These are phyloP conservation scores for Hippophae tibetana DNA, from an alignment of 306 rosid genomes.

Conservation along the genomic window DNA sequence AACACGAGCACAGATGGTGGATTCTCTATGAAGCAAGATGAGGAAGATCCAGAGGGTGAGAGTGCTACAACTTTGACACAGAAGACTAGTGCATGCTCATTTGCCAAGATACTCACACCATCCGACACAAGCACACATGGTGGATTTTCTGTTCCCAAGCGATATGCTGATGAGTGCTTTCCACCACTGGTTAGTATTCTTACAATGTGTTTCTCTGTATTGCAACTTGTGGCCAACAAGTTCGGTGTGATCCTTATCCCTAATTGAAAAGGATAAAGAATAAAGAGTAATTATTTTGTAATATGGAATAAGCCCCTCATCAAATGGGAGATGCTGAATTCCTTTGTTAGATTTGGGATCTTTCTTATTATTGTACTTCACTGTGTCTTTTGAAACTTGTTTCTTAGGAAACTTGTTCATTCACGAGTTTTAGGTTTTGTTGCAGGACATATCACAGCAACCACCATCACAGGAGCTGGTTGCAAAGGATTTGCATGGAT, in stretches of 20 bases:
- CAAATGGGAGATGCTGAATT: neutral
- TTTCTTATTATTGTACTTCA: neutral
- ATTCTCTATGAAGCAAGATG: conserved; percentile 32
- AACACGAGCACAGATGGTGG: conserved; percentile 34
- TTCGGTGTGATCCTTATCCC: no score
- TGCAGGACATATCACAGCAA: conserved; percentile 49
- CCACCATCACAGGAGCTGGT: conserved; percentile 49
- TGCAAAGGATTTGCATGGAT: conserved; percentile 59
- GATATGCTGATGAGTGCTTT: conserved; percentile 46
- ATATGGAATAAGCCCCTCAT: no score
- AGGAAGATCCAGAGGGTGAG: conserved; percentile 12
- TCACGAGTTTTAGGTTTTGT: conserved; percentile 16
- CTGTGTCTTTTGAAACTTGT: neutral
- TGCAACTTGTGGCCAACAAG: neutral
- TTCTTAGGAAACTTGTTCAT: conserved; percentile 2
- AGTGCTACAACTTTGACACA: conserved; percentile 12
- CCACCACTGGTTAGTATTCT: conserved; percentile 53
- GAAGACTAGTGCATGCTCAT: conserved; percentile 14
- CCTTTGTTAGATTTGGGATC: neutral
- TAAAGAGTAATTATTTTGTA: no score
- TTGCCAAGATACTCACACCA: conserved; percentile 46
- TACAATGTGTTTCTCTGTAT: conserved; percentile 6
- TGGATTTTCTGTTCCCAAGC: conserved; percentile 59
- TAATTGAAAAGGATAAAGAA: no score
- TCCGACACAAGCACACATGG: conserved; percentile 71